A percentile compares a stretch with the other conserved stretches of the same genome.
Evolutionary conservation across 345 rosid species (phyloP).

Genomic region (Syzygium grande): DNA sequence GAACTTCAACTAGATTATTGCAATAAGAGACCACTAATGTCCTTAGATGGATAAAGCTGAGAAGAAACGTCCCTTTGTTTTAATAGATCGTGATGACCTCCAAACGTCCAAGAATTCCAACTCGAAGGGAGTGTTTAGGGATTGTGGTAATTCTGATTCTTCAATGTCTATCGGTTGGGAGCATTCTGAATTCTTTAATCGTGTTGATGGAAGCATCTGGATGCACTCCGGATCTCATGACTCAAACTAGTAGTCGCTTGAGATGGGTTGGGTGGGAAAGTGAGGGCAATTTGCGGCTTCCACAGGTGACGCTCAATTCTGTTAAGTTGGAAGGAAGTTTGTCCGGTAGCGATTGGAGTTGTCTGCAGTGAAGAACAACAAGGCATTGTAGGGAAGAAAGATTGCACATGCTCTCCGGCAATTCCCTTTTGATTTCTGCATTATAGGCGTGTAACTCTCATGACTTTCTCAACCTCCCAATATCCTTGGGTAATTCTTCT

Average conservation of each 20-base stretch:
- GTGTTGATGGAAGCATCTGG: neutral
- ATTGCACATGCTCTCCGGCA: neutral
- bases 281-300: neutral
- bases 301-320: neutral
- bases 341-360: neutral
- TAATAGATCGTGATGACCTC: accelerated
- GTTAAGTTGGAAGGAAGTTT: neutral
- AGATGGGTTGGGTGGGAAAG: neutral
- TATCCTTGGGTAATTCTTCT: neutral
- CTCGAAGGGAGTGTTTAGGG: neutral
- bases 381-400: neutral
- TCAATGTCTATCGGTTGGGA: neutral
- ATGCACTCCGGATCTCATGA: neutral
- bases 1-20: neutral
- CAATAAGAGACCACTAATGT: neutral
- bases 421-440: neutral
- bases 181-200: neutral
- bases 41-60: neutral
- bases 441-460: accelerated
- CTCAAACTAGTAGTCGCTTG: neutral
- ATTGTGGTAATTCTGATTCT: neutral
- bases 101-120: neutral
- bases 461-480: neutral
- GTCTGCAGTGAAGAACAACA: accelerated
- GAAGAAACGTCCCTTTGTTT: neutral